Evolutionary conservation across 2,329 filamentous ascomycete genomes (phyloP), one percentile per base, ranked within the genome.

Genomic region (Ophiosphaerella narmari): DNA sequence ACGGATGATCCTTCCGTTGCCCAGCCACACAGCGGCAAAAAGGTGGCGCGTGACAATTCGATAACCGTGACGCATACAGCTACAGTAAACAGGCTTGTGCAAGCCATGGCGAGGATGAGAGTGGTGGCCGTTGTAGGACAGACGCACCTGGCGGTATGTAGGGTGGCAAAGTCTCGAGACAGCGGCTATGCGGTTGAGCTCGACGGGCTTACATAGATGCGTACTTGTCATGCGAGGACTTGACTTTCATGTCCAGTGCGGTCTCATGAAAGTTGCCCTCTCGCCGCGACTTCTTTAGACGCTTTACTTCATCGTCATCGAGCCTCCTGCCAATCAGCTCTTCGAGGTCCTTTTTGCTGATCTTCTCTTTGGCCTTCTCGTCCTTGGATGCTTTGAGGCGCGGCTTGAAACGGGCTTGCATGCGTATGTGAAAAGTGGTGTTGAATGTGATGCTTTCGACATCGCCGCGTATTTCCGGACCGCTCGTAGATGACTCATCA

Each of bases 371-470:
- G 0, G 89, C 88, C 77, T 89, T 94, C 57, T 90, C 89, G 69
- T 92, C 91, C 75, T 92, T 95, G 0, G 81, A 84, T 8, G 87
- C 87, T 74, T 88, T 89, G 39, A 94, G 74, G 55, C 83, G 83
- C 7, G 93, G 92, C 79, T 97, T 97, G 78, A 96, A 97, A 43
- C 90, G 82, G 18, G 93, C 91, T 77, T 97, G 93, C 92, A 97
- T 97, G 46, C 92, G 88, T 63, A 97, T 84, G 42, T 90, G 82
- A 52, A 96, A 71, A 6, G 86, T 88, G 8, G 90, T 91, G 62
- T 82, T 83, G 66, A 89, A 89, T 4, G 79, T 82, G 43, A 86
- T 83, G 7, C 77, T 75, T 12, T 86, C 84, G 7, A 85, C 87
- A 71, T 96, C 91, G 41, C 90, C 91, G 29, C 90, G 85, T 11